Conservation (phyloP, 352 stramenopile species). For the Elongisporangium anandrum region DNA sequence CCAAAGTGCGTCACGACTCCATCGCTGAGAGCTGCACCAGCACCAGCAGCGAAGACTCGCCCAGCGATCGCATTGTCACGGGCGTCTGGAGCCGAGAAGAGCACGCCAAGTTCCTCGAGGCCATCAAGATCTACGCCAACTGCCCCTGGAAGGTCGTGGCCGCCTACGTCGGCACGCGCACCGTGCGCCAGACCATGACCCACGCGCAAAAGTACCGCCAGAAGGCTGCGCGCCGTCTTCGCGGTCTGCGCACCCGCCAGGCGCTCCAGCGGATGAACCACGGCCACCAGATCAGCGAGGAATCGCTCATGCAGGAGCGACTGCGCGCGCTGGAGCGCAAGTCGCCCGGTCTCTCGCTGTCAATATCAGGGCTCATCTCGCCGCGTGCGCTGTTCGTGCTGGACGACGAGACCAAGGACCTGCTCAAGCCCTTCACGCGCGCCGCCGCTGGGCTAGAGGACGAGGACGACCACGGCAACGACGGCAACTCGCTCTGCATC, state of each 20-base stretch:
- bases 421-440: background rate
- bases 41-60: background rate
- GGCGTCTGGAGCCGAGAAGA: conserved; percentile 64
- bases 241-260: conserved; percentile 61
- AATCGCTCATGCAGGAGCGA: conserved; percentile 58
- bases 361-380: too few relatives aligned
- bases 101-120: conserved; percentile 64
- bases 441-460: background rate
- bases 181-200: conserved; percentile 71
- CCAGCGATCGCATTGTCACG: conserved; percentile 15
- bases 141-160: conserved; percentile 67
- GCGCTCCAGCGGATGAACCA: conserved; percentile 72
- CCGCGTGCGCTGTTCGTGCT: too few relatives aligned
- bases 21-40: too few relatives aligned
- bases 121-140: conserved; percentile 67
- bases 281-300: conserved; percentile 56
- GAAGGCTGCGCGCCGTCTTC: conserved; percentile 51
- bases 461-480: conserved; percentile 11
- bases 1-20: background rate
- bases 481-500: conserved; percentile 13
- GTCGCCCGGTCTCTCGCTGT: too few relatives aligned
- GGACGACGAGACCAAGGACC: background rate
- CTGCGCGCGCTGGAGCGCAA: conserved; percentile 27
- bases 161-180: conserved; percentile 59
- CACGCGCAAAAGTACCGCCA: conserved; percentile 74